Conservation (phyloP, 2,329 filamentous ascomycete species). For the Diaporthe capsici region DNA sequence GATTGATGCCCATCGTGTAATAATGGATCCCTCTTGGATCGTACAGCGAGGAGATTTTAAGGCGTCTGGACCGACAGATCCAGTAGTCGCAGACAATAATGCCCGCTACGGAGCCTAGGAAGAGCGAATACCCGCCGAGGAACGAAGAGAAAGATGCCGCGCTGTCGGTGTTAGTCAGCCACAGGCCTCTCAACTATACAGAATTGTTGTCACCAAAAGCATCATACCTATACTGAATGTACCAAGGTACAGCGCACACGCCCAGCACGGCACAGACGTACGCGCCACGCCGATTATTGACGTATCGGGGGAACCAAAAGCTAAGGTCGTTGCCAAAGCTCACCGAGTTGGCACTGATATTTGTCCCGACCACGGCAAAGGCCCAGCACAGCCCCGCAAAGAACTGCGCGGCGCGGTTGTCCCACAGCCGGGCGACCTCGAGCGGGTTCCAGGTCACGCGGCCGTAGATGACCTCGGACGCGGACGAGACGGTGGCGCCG, state of each 20-base stretch:
- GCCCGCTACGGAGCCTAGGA: constrained; percentile 53
- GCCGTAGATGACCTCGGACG: constrained; percentile 66
- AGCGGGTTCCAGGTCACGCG: constrained; percentile 65
- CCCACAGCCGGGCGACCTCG: constrained; percentile 61
- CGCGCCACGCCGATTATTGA: constrained; percentile 70
- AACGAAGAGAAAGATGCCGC: constrained; percentile 73
- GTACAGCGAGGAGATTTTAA: constrained; percentile 59
- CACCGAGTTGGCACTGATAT: constrained; percentile 69
- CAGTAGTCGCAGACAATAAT: constrained; percentile 58
- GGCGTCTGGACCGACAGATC: constrained; percentile 51
- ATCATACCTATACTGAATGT: constrained; percentile 63
- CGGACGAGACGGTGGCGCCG: constrained; percentile 71
- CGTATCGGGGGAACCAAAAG: constrained; percentile 64
- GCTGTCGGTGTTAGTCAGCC: constrained; percentile 48
- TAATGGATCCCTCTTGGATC: constrained; percentile 56
- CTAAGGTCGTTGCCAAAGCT: constrained; percentile 69
- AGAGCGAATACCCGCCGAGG: constrained; percentile 70
- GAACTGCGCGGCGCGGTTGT: constrained; percentile 57
- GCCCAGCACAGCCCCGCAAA: constrained; percentile 67
- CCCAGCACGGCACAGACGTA: constrained; percentile 67
- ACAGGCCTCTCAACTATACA: background rate
- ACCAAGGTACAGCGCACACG: constrained; percentile 76
- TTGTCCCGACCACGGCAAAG: constrained; percentile 69
- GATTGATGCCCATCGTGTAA: constrained; percentile 50
- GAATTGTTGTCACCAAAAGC: rapidly evolving